phyloP scores from a whole-genome alignment of 2,329 filamentous ascomycete genomes.

The Arthrobotrys entomopaga region DNA sequence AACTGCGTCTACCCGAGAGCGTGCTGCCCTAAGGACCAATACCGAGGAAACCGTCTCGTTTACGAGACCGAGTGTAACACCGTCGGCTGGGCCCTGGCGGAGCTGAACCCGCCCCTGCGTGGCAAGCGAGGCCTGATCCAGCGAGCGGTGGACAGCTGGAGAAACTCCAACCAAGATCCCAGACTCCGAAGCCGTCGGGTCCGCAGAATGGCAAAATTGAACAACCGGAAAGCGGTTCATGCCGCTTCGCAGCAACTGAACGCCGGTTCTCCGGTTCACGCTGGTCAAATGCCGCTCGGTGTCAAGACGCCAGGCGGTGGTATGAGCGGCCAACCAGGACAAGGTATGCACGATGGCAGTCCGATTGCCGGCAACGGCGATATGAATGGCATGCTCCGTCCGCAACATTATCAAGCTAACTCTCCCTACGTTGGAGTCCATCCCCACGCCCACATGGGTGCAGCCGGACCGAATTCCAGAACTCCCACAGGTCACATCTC shows the following conservation, averaged over 20 bases:
- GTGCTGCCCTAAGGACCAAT: slow-evolving; percentile 93
- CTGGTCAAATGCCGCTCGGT: slow-evolving; percentile 49
- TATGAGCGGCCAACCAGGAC: slow-evolving; percentile 51
- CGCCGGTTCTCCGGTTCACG: slow-evolving; percentile 58
- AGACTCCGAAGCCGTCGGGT: slow-evolving; percentile 89
- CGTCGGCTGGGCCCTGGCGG: slow-evolving; percentile 97
- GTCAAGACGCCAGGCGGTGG: slow-evolving; percentile 46
- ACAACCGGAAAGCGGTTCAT: slow-evolving; percentile 79
- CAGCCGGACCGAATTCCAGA: slow-evolving; percentile 57
- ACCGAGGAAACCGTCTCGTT: slow-evolving; percentile 91
- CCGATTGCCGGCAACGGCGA: slow-evolving; percentile 56
- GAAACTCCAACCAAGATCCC: slow-evolving; percentile 97
- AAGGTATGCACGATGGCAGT: slow-evolving; percentile 55
- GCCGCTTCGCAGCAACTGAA: slow-evolving; percentile 66
- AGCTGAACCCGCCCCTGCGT: slow-evolving; percentile 87
- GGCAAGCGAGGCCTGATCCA: slow-evolving; percentile 97
- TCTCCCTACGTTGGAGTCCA: slow-evolving; percentile 57
- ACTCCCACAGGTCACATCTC: slow-evolving; percentile 59
- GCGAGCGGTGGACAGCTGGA: slow-evolving; percentile 96
- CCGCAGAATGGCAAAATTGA: slow-evolving; percentile 95
- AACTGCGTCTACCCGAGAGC: slow-evolving; percentile 98
- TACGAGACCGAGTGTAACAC: slow-evolving; percentile 99
- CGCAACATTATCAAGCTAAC: slow-evolving; percentile 58
- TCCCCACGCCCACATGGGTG: slow-evolving; percentile 57
- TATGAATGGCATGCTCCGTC: slow-evolving; percentile 58